Base-by-base conservation (phyloP, 805 yeast species). In the Teunomyces barrocoloradensis region DNA sequence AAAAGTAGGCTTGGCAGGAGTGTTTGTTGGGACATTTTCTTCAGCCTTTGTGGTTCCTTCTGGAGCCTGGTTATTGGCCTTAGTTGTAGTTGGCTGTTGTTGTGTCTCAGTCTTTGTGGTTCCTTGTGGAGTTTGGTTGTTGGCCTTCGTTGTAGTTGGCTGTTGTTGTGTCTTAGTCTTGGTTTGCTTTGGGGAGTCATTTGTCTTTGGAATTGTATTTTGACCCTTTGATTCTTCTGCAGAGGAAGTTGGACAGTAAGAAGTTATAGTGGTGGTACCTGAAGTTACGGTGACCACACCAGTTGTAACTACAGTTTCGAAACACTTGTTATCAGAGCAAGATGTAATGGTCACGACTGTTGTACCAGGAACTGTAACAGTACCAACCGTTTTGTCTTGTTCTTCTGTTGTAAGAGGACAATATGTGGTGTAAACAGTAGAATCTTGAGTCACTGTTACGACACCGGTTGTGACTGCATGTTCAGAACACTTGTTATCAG, bases 361-460 rank as follows among this genome's bases (percentile, higher is more conserved):
- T 43, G 59, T 52, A 32, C 34, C 34, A 13, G 17, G 18, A 32
- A 32, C 10, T 13, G 34, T 32, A n/a, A n/a, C 34, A 13, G 34
- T 32, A 15, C 18, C 34, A 32, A 32, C 34, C 1, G 34, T 32
- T 13, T 9, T 32, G 4, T 32, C 40, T 49, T 49, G 39, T 33
- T 32, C 34, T 13, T 38, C 53, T 36, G 52, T 36, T 11, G 62
- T 25, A 20, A 61, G 40, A 53, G 69, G 68, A 53, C 69, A 65
- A 63, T 57, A 65, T 35, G 70, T 65, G 57, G 68, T 64, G 61
- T 61, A 64, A 15, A 50, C 49, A 35, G 69, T 63, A 42, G 55
- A 55, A 36, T 57, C 53, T 43, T 60, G 60, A 47, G 70, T 66
- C 46, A 66, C 63, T 38, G 71, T 66, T 55, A 71, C 65, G 25